phyloP scores from a whole-genome alignment of 345 rosid species.

The Syzygium grande region DNA sequence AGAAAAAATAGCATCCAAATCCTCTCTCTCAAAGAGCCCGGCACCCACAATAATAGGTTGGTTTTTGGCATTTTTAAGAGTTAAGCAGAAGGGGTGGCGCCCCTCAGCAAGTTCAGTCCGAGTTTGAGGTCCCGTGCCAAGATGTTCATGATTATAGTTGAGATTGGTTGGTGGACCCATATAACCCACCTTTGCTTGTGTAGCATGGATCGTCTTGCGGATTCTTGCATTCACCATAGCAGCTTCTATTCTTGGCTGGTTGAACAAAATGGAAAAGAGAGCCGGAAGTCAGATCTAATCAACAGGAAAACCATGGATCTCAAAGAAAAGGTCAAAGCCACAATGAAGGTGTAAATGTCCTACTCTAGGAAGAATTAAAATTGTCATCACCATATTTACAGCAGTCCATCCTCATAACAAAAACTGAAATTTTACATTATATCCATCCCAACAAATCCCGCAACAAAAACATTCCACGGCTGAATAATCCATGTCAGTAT shows the following conservation, averaged over 20 bases:
- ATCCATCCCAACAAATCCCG: too few species aligned
- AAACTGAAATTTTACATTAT: too few species aligned
- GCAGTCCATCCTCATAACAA: too few species aligned
- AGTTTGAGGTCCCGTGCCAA: conserved; percentile 82
- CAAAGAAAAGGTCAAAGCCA: not conserved
- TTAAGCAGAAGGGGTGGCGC: conserved; percentile 58
- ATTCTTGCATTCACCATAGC: conserved; percentile 98
- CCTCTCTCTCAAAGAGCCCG: conserved; percentile 73
- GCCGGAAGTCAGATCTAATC: not conserved
- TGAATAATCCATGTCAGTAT: not conserved
- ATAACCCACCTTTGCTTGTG: conserved; percentile 83
- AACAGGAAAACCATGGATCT: conserved; percentile 2
- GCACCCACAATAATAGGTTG: conserved; percentile 90
- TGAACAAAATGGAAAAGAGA: not conserved
- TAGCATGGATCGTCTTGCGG: conserved; percentile 71
- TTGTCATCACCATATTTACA: not conserved
- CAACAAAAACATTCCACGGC: conserved; percentile 6
- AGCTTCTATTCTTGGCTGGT: conserved; percentile 95
- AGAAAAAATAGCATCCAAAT: conserved; percentile 73
- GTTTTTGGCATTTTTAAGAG: conserved; percentile 68
- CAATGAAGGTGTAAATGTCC: not conserved
- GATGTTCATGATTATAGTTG: conserved; percentile 79
- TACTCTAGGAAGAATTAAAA: not conserved
- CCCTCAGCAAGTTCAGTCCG: conserved; percentile 76
- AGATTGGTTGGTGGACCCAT: conserved; percentile 71